Percentiles rank a stretch among this genome's conserved stretches.
Conservation (phyloP, 2,329 filamentous ascomycete genomes). For the Mycosphaerelloides madeirae region DNA sequence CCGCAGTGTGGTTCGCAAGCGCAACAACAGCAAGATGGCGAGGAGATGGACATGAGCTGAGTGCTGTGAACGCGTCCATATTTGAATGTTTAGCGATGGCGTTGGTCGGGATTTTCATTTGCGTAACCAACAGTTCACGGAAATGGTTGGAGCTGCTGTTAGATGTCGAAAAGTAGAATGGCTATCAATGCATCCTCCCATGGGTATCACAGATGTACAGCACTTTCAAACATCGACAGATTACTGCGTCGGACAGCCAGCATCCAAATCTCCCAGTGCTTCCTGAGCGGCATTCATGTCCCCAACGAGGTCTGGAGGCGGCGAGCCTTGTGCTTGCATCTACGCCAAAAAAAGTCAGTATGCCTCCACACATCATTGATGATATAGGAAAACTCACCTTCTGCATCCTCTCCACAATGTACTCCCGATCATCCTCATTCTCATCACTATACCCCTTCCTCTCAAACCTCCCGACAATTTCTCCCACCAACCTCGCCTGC, state of each 20-base stretch:
- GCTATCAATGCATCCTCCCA: slow-evolving; percentile 1
- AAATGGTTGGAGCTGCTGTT: neutral
- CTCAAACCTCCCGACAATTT: slow-evolving; percentile 89
- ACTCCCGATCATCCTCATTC: slow-evolving; percentile 76
- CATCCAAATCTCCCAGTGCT: slow-evolving; percentile 51
- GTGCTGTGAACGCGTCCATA: neutral
- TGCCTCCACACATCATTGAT: neutral
- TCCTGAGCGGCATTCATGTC: slow-evolving; percentile 83
- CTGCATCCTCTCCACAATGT: slow-evolving; percentile 96
- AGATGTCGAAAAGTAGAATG: too few relatives aligned
- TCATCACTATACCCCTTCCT: slow-evolving; percentile 74
- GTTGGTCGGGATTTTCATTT: slow-evolving; percentile 14
- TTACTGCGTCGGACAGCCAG: slow-evolving; percentile 60
- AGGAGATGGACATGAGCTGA: slow-evolving; percentile 34
- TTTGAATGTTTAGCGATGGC: slow-evolving; percentile 24
- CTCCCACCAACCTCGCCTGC: slow-evolving; percentile 71
- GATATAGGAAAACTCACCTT: slow-evolving; percentile 58
- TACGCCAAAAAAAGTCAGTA: slow-evolving; percentile 8
- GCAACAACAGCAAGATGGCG: slow-evolving; percentile 24
- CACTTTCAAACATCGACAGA: slow-evolving; percentile 4
- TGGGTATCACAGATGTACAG: slow-evolving; percentile 27
- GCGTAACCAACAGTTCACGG: neutral
- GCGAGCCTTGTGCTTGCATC: slow-evolving; percentile 96
- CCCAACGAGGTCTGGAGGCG: slow-evolving; percentile 84
- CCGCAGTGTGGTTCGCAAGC: slow-evolving; percentile 2